Evolutionary conservation across 1,284 basidiomycete genomes (phyloP).

Genomic region (Irpex sp.): DNA sequence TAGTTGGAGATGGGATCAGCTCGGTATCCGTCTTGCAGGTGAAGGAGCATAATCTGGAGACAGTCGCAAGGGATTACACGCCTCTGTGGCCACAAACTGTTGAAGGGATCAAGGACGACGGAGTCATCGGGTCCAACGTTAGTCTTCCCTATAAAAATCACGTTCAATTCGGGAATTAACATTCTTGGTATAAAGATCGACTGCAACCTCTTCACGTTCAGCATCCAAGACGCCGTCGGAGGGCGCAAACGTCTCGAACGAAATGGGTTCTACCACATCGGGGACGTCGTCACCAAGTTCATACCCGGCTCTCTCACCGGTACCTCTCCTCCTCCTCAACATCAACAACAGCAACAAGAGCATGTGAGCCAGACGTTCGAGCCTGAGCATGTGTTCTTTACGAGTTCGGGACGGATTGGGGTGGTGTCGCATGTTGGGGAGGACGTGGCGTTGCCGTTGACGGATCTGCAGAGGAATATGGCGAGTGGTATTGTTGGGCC

Average conservation of each 20-base stretch:
- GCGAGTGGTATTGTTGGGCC: slow-evolving; percentile 45
- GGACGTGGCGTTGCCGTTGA: slow-evolving; percentile 57
- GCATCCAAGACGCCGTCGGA: slow-evolving; percentile 34
- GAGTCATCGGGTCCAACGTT: slow-evolving; percentile 76
- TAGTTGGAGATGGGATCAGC: slow-evolving; percentile 77
- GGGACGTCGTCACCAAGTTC: slow-evolving; percentile 69
- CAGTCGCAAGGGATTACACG: slow-evolving; percentile 72
- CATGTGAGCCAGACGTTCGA: slow-evolving; percentile 25
- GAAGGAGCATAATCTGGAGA: slow-evolving; percentile 39
- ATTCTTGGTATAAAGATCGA: slow-evolving; percentile 43
- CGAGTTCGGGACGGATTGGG: slow-evolving; percentile 77
- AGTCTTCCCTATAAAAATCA: background rate
- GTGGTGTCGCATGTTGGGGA: slow-evolving; percentile 65
- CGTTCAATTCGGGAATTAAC: background rate
- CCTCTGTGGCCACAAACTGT: slow-evolving; percentile 68
- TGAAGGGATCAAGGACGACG: slow-evolving; percentile 46
- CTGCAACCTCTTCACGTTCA: slow-evolving; percentile 73
- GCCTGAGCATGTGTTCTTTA: slow-evolving; percentile 72
- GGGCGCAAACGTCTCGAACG: slow-evolving; percentile 44
- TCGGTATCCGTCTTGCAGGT: slow-evolving; percentile 73
- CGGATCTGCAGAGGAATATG: slow-evolving; percentile 77
- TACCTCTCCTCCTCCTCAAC: too few relatives aligned
- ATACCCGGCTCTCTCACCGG: slow-evolving; percentile 44
- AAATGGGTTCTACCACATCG: slow-evolving; percentile 60
- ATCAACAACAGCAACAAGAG: slow-evolving; percentile 13